These are phyloP conservation scores for Phytophthora capsici DNA, from an alignment of 352 stramenopile species.

Conservation along the genomic window DNA sequence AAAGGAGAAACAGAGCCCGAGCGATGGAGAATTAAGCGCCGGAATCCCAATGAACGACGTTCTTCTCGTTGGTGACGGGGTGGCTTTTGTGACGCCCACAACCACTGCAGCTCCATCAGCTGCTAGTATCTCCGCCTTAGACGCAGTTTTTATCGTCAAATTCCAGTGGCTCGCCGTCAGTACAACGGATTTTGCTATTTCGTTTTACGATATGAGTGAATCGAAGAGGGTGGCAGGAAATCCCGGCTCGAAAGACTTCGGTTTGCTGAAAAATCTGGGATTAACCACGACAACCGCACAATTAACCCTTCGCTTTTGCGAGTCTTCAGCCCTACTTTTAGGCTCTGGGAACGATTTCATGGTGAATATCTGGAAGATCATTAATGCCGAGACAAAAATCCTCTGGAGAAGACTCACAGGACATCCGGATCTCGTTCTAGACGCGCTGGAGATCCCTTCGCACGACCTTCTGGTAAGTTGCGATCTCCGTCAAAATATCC, in stretches of 20 bases:
- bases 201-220: conserved; percentile 84
- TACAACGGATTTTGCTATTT: conserved; percentile 81
- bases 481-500: conserved; percentile 71
- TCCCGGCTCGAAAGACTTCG: conserved; percentile 38
- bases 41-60: conserved; percentile 20
- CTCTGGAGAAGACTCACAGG: conserved; percentile 59
- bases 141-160: conserved; percentile 68
- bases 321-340: conserved; percentile 55
- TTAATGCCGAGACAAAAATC: conserved; percentile 60
- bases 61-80: conserved; percentile 28
- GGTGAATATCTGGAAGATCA: conserved; percentile 76
- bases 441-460: conserved; percentile 70
- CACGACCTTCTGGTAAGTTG: conserved; percentile 84
- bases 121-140: conserved; percentile 62
- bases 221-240: conserved; percentile 36
- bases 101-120: conserved; percentile 9
- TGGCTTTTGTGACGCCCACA: conserved; percentile 27
- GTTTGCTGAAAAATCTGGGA: conserved; percentile 52
- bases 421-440: conserved; percentile 69
- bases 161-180: conserved; percentile 71
- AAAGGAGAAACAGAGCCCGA: conserved; percentile 25
- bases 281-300: conserved; percentile 73
- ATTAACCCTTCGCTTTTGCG: conserved; percentile 70
- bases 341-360: conserved; percentile 74
- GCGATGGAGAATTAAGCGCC: neutral